Evolutionary conservation across 495 filamentous ascomycete genomes (phyloP), one percentile per base, ranked within the genome.

Genomic region (Parmelia sp.): DNA sequence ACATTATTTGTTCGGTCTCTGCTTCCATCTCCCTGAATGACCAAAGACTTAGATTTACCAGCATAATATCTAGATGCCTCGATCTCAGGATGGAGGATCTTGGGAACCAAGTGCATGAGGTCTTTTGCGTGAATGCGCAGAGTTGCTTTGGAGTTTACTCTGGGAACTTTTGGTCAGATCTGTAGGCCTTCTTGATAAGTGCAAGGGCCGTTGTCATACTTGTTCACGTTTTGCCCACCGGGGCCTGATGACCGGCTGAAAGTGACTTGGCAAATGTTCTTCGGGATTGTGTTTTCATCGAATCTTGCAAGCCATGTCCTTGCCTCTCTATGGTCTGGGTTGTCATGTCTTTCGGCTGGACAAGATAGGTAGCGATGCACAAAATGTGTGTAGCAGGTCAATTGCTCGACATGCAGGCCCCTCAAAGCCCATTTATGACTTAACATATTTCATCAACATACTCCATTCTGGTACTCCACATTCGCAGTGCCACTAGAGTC

Each of bases 211-310:
- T 51, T 58, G 65, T 79, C 84, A 66, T 79, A 97, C 93, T 96
- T 97, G 75, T 98, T 98, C 53, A 94, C 90, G 77, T 97, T 93
- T 71, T 98, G 94, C 9, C 94, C 94, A 25, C 94, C 94, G 14
- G 93, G 90, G 0, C 94, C 94, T 62, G 90, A 90, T n/a, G 93
- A 92, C 31, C 91, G 82, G 65, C 90, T 90, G 73, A 88, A 97
- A 10, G 80, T 84, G 29, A 93, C 76, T 59, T 86, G 82, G 60
- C 87, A 84, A 56, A 84, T 70, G 55, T 81, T 80, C 60, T 78
- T 84, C 39, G 90, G 90, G 44, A 97, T 82, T 15, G 78, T 80
- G 25, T 79, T 79, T 25, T 80, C 71, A 61, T 82, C 77, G 70
- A 96, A 88, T 14, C 79, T 78, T 40, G 79, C 73, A 40, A 88